These are phyloP conservation scores for Zygnema cylindricum DNA, from an alignment of 139 green algal species.

Conservation along the genomic window DNA sequence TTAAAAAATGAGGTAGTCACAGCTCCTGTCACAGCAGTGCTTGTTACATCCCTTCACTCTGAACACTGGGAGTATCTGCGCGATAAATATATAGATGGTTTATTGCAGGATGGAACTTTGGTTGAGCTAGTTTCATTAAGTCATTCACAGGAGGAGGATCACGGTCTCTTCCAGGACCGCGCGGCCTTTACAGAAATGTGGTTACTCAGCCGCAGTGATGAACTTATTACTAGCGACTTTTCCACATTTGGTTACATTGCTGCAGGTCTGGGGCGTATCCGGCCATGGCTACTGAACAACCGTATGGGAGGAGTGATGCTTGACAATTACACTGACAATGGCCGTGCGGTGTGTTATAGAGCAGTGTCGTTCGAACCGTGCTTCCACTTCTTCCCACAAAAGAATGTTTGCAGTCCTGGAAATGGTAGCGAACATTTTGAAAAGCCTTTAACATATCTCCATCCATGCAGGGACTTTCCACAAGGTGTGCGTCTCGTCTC, in stretches of 20 bases:
- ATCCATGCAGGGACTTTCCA: no score
- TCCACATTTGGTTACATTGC: constrained; percentile 50
- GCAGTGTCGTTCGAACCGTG: constrained; percentile 24
- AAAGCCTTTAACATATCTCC: no score
- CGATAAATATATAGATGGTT: neutral
- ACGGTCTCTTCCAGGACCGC: neutral
- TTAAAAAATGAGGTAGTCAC: no score
- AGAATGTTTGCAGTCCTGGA: neutral
- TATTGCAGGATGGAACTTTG: constrained; percentile 15
- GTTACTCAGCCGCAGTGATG: constrained; percentile 34
- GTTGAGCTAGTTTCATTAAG: neutral
- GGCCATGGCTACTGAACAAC: constrained; percentile 3
- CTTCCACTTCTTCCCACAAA: constrained; percentile 9
- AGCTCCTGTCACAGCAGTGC: no score
- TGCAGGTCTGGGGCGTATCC: constrained; percentile 5
- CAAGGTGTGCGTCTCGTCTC: no score
- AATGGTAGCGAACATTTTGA: neutral
- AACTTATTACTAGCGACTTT: constrained; percentile 22
- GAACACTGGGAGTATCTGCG: neutral
- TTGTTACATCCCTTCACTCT: constrained; percentile 24
- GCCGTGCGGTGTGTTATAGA: neutral
- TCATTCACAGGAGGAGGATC: neutral
- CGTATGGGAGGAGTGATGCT: neutral
- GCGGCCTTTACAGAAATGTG: constrained; percentile 39
- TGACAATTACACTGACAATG: neutral